Conservation (phyloP, 768 basidiomycete species). For the Kockovaella imperatae region DNA sequence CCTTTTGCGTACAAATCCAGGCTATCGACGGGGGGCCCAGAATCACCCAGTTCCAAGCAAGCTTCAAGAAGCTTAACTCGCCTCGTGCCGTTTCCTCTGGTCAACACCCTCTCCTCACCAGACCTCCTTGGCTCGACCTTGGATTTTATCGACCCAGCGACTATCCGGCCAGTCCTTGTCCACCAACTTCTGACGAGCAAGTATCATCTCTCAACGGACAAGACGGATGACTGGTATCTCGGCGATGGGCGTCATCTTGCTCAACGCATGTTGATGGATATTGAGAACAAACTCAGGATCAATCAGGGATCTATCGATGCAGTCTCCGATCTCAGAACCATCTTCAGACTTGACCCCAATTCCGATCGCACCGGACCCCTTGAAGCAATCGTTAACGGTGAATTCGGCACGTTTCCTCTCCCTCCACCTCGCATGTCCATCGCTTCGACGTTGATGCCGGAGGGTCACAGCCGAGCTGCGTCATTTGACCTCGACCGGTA, state of each 20-base stretch:
- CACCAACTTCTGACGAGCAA: conserved; percentile 14
- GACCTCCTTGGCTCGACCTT: conserved; percentile 18
- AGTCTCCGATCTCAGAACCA: too few species aligned
- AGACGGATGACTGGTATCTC: conserved; percentile 20
- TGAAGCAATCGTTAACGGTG: too few species aligned
- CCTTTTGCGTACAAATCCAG: background rate
- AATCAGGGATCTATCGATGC: too few species aligned
- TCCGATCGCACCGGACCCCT: too few species aligned
- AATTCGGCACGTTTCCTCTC: too few species aligned
- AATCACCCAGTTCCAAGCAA: conserved; percentile 3
- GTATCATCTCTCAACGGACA: conserved; percentile 9
- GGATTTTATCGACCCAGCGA: conserved; percentile 12
- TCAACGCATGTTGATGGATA: conserved; percentile 2
- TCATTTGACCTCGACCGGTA: too few species aligned
- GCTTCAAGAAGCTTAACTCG: background rate
- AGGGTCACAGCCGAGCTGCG: too few species aligned
- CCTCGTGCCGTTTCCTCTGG: background rate
- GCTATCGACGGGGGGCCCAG: background rate
- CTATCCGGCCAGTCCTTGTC: conserved; percentile 13
- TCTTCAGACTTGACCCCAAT: too few species aligned
- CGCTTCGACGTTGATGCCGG: too few species aligned
- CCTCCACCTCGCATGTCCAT: too few species aligned
- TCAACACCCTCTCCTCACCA: background rate
- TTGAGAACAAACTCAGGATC: conserved; percentile 16
- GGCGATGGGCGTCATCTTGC: conserved; percentile 13